Evolutionary conservation across 2,329 filamentous ascomycete species (phyloP).

Genomic region (Aspergillus tanneri): DNA sequence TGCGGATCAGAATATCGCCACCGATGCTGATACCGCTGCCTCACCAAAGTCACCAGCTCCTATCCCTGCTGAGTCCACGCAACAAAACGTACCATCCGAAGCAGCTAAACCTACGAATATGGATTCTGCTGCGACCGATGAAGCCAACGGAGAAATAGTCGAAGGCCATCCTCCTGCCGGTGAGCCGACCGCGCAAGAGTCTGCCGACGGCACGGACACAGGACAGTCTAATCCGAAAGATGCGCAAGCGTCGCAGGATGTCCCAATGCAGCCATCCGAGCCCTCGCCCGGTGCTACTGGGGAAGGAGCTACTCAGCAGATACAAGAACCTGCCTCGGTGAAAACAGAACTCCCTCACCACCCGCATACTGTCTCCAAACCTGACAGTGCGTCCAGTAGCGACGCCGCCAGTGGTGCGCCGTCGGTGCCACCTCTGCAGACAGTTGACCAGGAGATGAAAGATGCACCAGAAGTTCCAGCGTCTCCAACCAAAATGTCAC

Average conservation of each 20-base stretch:
- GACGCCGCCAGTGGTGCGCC: slow-evolving; percentile 19
- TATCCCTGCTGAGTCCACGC: slow-evolving; percentile 12
- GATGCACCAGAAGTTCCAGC: slow-evolving; percentile 55
- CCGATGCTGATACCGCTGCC: slow-evolving; percentile 34
- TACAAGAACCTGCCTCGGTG: slow-evolving; percentile 17
- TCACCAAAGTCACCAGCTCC: slow-evolving; percentile 32
- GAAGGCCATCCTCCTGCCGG: slow-evolving; percentile 3
- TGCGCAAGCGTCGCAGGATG: neutral
- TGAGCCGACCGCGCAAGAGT: slow-evolving; percentile 2
- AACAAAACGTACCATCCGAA: slow-evolving; percentile 8
- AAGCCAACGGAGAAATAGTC: slow-evolving; percentile 8
- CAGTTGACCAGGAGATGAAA: slow-evolving; percentile 53
- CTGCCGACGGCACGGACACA: slow-evolving; percentile 3
- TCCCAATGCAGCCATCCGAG: neutral
- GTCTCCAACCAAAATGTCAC: slow-evolving; percentile 61
- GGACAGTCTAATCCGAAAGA: neutral
- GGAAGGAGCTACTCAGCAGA: slow-evolving; percentile 8
- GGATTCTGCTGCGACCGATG: slow-evolving; percentile 12
- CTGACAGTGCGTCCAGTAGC: slow-evolving; percentile 19
- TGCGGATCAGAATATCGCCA: slow-evolving; percentile 19
- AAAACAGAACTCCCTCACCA: slow-evolving; percentile 39
- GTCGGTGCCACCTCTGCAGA: slow-evolving; percentile 22
- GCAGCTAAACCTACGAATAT: slow-evolving; percentile 14
- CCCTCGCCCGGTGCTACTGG: slow-evolving; percentile 1
- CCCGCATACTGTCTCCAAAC: slow-evolving; percentile 23